phyloP scores from a whole-genome alignment of 2,329 filamentous ascomycete genomes.

The Fusarium buharicum region DNA sequence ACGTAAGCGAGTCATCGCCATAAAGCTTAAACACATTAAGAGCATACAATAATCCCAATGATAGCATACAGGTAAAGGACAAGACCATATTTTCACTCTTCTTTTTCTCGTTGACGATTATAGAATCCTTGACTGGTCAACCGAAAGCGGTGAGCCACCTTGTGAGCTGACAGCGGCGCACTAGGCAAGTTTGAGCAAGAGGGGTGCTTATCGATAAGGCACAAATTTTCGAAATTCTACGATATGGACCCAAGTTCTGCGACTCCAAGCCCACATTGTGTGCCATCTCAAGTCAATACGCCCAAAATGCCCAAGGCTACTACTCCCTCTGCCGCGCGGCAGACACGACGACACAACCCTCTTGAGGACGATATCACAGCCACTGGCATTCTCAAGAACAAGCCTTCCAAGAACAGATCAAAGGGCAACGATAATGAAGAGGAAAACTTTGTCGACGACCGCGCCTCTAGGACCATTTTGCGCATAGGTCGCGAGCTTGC shows the following conservation, averaged over 20 bases:
- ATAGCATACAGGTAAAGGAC: too few species aligned
- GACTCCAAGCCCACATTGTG: conserved; percentile 45
- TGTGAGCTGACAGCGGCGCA: conserved; percentile 11
- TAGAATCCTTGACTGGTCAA: background rate
- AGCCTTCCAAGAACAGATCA: conserved; percentile 76
- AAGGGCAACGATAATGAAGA: conserved; percentile 70
- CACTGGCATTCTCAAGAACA: conserved; percentile 75
- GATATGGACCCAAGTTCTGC: conserved; percentile 7
- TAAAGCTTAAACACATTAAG: too few species aligned
- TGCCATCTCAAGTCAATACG: conserved; percentile 34
- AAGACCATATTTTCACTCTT: too few species aligned
- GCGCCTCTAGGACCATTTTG: conserved; percentile 87
- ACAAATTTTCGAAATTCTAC: conserved; percentile 51
- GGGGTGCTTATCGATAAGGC: conserved; percentile 56
- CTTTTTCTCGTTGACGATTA: background rate
- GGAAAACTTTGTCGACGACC: conserved; percentile 84
- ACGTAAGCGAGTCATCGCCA: too few species aligned
- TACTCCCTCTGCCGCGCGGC: conserved; percentile 65
- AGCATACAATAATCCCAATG: too few species aligned
- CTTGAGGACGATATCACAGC: conserved; percentile 87
- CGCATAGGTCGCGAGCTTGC: conserved; percentile 88
- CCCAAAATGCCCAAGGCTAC: conserved; percentile 81
- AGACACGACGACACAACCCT: conserved; percentile 82
- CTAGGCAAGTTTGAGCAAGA: conserved; percentile 48
- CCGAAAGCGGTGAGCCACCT: conserved; percentile 49